Conservation (phyloP, 805 yeast genomes). For the Dipodascus albidus region DNA sequence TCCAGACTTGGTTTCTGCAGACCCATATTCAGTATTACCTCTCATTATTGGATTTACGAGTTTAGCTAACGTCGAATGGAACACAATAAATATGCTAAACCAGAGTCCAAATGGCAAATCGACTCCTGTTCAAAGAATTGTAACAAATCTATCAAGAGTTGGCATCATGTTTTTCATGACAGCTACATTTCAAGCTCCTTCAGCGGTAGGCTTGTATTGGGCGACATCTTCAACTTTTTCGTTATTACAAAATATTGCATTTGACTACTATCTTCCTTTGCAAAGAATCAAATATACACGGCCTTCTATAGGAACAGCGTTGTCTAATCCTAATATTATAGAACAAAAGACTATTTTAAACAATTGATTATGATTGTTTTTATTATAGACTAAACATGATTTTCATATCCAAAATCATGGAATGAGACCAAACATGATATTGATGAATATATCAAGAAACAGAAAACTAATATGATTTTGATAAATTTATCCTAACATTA, state of each 20-base stretch:
- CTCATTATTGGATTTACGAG: slow-evolving; percentile 58
- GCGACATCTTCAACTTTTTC: slow-evolving; percentile 73
- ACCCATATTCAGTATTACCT: slow-evolving; percentile 58
- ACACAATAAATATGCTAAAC: slow-evolving; percentile 37
- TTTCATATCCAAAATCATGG: no score
- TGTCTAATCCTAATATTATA: neutral
- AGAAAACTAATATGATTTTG: no score
- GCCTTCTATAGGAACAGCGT: slow-evolving; percentile 8
- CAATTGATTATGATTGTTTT: slow-evolving; percentile 4
- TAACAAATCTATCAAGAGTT: slow-evolving; percentile 61
- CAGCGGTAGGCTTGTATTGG: slow-evolving; percentile 82
- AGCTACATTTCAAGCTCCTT: slow-evolving; percentile 75
- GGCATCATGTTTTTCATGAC: slow-evolving; percentile 76
- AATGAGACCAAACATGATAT: no score
- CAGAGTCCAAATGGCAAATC: neutral
- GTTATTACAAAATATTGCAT: slow-evolving; percentile 55
- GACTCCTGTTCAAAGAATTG: slow-evolving; percentile 17
- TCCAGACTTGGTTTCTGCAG: slow-evolving; percentile 45
- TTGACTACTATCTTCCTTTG: slow-evolving; percentile 58
- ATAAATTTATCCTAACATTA: no score
- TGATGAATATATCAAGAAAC: no score
- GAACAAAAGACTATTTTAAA: slow-evolving; percentile 2
- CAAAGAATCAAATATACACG: slow-evolving; percentile 15
- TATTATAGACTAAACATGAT: slow-evolving; percentile 16
- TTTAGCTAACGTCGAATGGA: slow-evolving; percentile 74